phyloP scores from a whole-genome alignment of 164 flowering plant genomes.

The Vitis rotundifolia region DNA sequence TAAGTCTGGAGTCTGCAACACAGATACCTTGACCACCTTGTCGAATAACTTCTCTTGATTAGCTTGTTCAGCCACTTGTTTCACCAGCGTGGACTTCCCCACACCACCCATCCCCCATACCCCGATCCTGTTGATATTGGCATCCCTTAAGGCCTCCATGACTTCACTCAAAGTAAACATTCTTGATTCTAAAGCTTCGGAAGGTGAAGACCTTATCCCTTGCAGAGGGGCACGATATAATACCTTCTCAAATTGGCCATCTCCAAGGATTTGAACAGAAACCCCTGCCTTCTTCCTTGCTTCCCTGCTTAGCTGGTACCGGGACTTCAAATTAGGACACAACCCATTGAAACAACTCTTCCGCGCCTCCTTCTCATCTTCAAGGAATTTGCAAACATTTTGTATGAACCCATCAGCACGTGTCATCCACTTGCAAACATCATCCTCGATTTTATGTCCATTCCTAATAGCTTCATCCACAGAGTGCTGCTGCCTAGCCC shows the following conservation, averaged over 20 bases:
- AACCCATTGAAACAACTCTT: not conserved
- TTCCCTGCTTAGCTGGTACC: not conserved
- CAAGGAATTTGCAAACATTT: not conserved
- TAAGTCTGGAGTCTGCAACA: not conserved
- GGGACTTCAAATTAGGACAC: not conserved
- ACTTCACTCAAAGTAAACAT: not conserved
- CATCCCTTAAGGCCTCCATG: slow-evolving; percentile 2
- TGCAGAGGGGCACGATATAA: not conserved
- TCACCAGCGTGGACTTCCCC: slow-evolving; percentile 12
- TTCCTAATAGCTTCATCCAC: not conserved
- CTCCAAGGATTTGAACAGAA: not conserved
- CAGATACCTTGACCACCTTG: slow-evolving; percentile 9
- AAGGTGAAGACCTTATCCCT: not conserved
- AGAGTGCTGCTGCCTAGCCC: not conserved
- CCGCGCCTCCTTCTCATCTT: not conserved
- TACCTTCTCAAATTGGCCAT: not conserved
- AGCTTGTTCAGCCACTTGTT: slow-evolving; percentile 8
- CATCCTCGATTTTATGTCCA: not conserved
- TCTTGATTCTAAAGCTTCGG: slow-evolving; percentile 2
- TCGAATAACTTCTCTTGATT: not conserved
- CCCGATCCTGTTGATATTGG: slow-evolving; percentile 3
- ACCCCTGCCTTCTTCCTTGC: not conserved
- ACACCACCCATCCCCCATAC: slow-evolving; percentile 17
- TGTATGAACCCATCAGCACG: not conserved
- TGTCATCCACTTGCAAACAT: not conserved